Evolutionary conservation across 1,139 yeast genomes (phyloP).

Genomic region (Lodderomyces elongisporus): DNA sequence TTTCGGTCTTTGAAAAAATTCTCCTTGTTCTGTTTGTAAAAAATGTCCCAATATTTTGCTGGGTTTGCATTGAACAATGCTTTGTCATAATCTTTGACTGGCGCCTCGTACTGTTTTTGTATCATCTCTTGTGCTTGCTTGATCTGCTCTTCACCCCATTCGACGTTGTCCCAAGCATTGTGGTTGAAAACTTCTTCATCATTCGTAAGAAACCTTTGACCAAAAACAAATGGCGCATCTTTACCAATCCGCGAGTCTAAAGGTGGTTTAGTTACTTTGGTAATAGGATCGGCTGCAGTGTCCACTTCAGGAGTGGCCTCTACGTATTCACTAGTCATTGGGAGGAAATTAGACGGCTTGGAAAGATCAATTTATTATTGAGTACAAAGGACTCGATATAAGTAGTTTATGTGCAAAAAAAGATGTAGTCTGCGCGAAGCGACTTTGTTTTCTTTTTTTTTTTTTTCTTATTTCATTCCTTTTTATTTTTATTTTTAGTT

Average conservation of each 20-base stretch:
- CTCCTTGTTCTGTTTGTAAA: slow-evolving; percentile 83
- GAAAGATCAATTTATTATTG: too few species aligned
- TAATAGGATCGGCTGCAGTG: slow-evolving; percentile 6
- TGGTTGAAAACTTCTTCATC: slow-evolving; percentile 84
- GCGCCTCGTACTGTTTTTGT: slow-evolving; percentile 67
- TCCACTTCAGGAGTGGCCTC: slow-evolving; percentile 6
- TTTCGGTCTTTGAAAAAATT: slow-evolving; percentile 95
- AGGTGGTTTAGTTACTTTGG: slow-evolving; percentile 24
- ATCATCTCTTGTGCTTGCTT: slow-evolving; percentile 71
- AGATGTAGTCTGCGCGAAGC: too few species aligned
- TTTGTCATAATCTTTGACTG: slow-evolving; percentile 85
- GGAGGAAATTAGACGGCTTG: too few species aligned
- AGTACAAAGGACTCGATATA: too few species aligned
- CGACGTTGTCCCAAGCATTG: slow-evolving; percentile 98
- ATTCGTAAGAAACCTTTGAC: slow-evolving; percentile 70
- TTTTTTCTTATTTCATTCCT: too few species aligned
- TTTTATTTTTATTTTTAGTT: too few species aligned
- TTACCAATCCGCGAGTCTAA: slow-evolving; percentile 65
- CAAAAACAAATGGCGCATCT: slow-evolving; percentile 87
- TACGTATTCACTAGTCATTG: slow-evolving; percentile 3
- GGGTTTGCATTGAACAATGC: slow-evolving; percentile 75
- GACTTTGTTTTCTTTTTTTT: too few species aligned
- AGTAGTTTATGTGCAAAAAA: too few species aligned
- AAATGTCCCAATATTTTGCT: slow-evolving; percentile 92
- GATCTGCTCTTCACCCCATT: slow-evolving; percentile 92